A percentile compares a stretch with the other conserved stretches of the same genome.
Conservation (phyloP, 768 basidiomycete genomes). For the Phaeotremella skinneri region DNA sequence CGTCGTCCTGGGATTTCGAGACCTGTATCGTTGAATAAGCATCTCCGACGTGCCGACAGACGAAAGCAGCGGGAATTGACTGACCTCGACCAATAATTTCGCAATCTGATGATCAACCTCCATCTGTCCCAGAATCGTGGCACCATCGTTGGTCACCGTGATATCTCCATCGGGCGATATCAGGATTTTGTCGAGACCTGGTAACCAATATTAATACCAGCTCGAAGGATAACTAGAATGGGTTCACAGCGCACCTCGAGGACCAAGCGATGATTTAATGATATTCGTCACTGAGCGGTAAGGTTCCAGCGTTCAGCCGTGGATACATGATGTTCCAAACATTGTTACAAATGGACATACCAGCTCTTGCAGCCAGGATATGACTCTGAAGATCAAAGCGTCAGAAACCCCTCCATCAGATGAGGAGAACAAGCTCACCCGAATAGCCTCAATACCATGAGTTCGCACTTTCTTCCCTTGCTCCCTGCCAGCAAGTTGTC, state of each 20-base stretch:
- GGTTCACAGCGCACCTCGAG: slow-evolving; percentile 65
- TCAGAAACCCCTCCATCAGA: not conserved
- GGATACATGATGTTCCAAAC: no score
- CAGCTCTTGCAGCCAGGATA: slow-evolving; percentile 79
- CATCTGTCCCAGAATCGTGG: slow-evolving; percentile 97
- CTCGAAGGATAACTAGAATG: not conserved
- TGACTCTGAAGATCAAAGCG: slow-evolving; percentile 57
- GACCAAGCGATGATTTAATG: slow-evolving; percentile 89
- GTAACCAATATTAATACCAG: not conserved
- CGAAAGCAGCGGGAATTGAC: not conserved
- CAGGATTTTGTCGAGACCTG: slow-evolving; percentile 65
- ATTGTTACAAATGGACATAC: no score
- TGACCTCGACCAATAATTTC: slow-evolving; percentile 78
- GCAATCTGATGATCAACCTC: slow-evolving; percentile 99
- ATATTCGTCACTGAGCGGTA: slow-evolving; percentile 78
- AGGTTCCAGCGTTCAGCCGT: no score
- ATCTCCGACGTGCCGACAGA: not conserved
- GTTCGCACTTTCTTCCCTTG: slow-evolving; percentile 86
- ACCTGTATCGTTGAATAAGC: slow-evolving; percentile 57
- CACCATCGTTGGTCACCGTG: slow-evolving; percentile 98
- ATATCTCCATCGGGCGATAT: slow-evolving; percentile 88
- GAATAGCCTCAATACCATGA: slow-evolving; percentile 93
- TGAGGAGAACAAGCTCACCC: slow-evolving; percentile 57
- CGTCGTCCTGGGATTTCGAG: slow-evolving; percentile 97
- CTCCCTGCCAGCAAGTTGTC: slow-evolving; percentile 57